Evolutionary conservation across 2,329 filamentous ascomycete species (phyloP).

Genomic region (Ceratocystis variospora): DNA sequence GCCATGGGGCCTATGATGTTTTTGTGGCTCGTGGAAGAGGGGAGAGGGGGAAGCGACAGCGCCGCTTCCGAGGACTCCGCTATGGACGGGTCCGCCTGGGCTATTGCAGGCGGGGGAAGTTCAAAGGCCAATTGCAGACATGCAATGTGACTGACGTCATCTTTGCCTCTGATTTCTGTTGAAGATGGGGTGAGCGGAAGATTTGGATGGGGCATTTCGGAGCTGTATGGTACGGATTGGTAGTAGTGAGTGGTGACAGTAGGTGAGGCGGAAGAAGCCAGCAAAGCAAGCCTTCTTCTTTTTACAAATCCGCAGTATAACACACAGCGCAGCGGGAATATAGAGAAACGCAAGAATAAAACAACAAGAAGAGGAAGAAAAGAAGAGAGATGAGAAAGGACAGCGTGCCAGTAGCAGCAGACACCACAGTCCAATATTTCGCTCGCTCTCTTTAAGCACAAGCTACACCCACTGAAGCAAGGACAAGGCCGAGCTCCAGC

Average conservation of each 20-base stretch:
- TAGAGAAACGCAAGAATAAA: neutral
- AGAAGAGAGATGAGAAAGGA: neutral
- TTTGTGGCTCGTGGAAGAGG: neutral
- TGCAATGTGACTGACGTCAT: slow-evolving; percentile 46
- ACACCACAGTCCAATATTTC: neutral
- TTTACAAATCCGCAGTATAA: neutral
- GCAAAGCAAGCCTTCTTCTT: neutral
- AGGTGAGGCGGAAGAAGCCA: neutral
- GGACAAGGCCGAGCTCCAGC: neutral
- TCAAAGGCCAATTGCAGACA: slow-evolving; percentile 56
- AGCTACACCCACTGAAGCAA: neutral
- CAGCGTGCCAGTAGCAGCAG: neutral
- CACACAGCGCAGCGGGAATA: neutral
- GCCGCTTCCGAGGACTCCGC: slow-evolving; percentile 25
- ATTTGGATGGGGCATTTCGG: slow-evolving; percentile 48
- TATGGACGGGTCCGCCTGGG: slow-evolving; percentile 32
- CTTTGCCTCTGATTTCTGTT: slow-evolving; percentile 62
- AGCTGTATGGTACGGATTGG: neutral
- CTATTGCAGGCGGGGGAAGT: slow-evolving; percentile 62
- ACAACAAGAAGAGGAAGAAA: slow-evolving; percentile 14
- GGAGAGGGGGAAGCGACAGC: neutral
- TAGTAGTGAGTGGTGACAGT: neutral
- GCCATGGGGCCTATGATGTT: slow-evolving; percentile 21
- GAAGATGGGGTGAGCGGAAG: slow-evolving; percentile 69
- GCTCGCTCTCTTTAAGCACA: neutral